phyloP scores from a whole-genome alignment of 2,329 filamentous ascomycete genomes.

The Ciborinia camelliae region DNA sequence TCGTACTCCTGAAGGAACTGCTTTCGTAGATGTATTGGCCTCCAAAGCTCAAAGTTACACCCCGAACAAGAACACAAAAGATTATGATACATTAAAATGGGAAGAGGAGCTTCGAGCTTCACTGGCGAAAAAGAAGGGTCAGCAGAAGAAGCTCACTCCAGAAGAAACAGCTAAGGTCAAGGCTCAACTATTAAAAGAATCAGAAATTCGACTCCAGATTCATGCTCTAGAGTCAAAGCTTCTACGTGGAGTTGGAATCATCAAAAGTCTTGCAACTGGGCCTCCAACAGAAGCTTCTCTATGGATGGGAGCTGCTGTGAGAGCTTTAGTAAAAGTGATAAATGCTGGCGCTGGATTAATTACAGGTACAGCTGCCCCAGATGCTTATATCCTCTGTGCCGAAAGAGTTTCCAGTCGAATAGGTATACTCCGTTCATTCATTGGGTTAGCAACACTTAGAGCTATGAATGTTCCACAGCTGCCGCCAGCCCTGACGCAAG shows the following conservation, averaged over 20 bases:
- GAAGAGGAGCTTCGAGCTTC: constrained; percentile 87
- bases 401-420: constrained; percentile 71
- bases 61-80: constrained; percentile 86
- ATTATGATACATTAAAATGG: constrained; percentile 96
- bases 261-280: constrained; percentile 75
- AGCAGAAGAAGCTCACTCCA: constrained; percentile 82
- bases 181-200: constrained; percentile 83
- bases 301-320: constrained; percentile 84
- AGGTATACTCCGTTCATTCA: constrained; percentile 72
- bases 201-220: constrained; percentile 71
- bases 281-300: constrained; percentile 83
- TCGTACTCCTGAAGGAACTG: constrained; percentile 80
- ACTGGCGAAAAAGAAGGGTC: constrained; percentile 88
- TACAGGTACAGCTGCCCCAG: constrained; percentile 73
- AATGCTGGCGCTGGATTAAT: constrained; percentile 78
- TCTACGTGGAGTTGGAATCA: constrained; percentile 79
- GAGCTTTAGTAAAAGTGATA: constrained; percentile 68
- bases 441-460: constrained; percentile 83
- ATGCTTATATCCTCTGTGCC: constrained; percentile 76
- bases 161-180: constrained; percentile 91
- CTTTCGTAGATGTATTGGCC: constrained; percentile 86
- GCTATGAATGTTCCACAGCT: constrained; percentile 72
- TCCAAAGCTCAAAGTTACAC: constrained; percentile 69
- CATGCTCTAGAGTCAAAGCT: constrained; percentile 66
- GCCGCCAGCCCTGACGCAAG: constrained; percentile 67